Percentiles rank a stretch among this genome's conserved stretches.
Evolutionary conservation across 345 rosid species (phyloP).

Genomic region (Cardamine occulta): DNA sequence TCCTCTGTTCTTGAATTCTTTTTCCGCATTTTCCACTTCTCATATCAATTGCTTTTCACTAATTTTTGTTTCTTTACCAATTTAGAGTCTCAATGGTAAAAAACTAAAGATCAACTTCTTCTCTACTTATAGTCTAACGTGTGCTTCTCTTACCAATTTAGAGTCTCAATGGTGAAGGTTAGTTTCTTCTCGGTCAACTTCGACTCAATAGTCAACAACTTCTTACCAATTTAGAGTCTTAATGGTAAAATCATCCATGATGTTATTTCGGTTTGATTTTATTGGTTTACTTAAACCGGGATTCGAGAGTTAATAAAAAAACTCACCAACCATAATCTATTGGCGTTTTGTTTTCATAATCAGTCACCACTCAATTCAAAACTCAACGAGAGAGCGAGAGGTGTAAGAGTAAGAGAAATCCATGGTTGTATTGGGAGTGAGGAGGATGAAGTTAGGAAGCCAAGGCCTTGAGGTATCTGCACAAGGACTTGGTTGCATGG

Average conservation of each 20-base stretch:
- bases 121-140: not conserved
- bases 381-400: not conserved
- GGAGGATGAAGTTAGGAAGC: slow-evolving; percentile 28
- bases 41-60: too few species aligned
- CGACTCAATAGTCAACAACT: too few species aligned
- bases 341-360: not conserved
- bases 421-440: slow-evolving; percentile 10
- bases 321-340: not conserved
- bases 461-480: slow-evolving; percentile 39
- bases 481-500: slow-evolving; percentile 52
- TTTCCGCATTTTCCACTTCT: too few species aligned
- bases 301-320: not conserved
- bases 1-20: too few species aligned
- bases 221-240: too few species aligned
- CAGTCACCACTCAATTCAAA: not conserved
- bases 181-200: not conserved
- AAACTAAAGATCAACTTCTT: too few species aligned
- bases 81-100: too few species aligned
- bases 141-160: not conserved
- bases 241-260: not conserved
- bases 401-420: not conserved
- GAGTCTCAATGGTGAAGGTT: not conserved
- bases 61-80: too few species aligned
- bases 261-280: not conserved
- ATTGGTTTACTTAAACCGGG: not conserved